Base-by-base conservation (phyloP, 2,329 filamentous ascomycete species). In the Claviceps fusiformis region DNA sequence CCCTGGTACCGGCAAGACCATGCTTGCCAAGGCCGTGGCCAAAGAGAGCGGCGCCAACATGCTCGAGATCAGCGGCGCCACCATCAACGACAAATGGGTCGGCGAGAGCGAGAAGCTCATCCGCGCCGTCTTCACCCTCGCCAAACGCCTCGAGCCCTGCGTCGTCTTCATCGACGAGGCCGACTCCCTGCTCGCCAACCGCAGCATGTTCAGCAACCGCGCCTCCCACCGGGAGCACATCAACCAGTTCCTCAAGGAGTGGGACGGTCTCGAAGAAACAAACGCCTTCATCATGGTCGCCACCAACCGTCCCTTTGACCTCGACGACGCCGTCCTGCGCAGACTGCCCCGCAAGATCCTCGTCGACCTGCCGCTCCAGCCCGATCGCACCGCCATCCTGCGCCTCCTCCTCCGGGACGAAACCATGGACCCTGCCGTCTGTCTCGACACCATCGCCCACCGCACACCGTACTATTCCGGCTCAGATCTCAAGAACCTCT, bases 81-180 rank as follows among this genome's bases (percentile, higher is more conserved):
- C 89, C 60, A 87, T 98, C 62, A 95, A 95, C 69, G 89, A 96
- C 67, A 97, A 95, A 80, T 97, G 89, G 69, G 89, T 97, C 3
- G 93, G 93, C 27, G 90, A 97, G 68, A 88, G 88, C 57, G 93
- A 98, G 73, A 97, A 97, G 77, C 95, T 95, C 65, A 87, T 97
- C 54, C 85, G 86, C 53, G 92, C 92, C 0, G 84, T 97, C 45
- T 98, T 98, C 71, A 86, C 83, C 0, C 76, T 97, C 0, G 93
- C 93, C 4, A 89, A 89, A 71, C 95, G 95, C 69, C 79, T 96
- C 8, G 86, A 87, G 1, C 93, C 93, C 0, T 91, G 91, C 64
- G 85, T 98, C 17, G 88, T 98, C 52, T 97, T 98, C 72, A 89
- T 98, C 59, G 93, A 98, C 65, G 93, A 98, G 71, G 93, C 91